These are phyloP conservation scores for Gnetum montanum DNA, from an alignment of 75 land plant genomes.

Conservation along the genomic window DNA sequence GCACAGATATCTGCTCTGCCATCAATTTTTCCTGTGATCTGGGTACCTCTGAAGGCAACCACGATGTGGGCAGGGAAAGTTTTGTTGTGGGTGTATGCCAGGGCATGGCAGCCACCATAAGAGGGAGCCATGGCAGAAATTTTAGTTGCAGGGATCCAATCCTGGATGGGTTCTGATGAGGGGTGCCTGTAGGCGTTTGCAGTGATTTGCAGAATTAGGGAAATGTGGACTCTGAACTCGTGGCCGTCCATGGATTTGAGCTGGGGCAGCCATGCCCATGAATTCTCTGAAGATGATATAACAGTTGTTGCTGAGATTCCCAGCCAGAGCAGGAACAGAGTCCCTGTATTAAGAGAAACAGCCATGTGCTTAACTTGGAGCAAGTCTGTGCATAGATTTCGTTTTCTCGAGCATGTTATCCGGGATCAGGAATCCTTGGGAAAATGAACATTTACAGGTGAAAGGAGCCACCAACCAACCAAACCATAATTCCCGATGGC, in stretches of 20 bases:
- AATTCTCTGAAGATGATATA: neutral
- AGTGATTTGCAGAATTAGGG: constrained; percentile 13
- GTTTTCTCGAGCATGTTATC: too few relatives aligned
- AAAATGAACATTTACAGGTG: too few relatives aligned
- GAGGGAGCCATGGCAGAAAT: constrained; percentile 11
- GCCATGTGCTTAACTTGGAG: too few relatives aligned
- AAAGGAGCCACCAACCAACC: too few relatives aligned
- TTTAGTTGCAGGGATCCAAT: constrained; percentile 11
- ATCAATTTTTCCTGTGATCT: constrained; percentile 2
- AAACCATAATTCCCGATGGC: too few relatives aligned
- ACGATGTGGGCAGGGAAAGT: constrained; percentile 15
- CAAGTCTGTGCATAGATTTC: too few relatives aligned
- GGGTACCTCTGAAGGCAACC: constrained; percentile 26
- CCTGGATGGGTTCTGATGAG: neutral
- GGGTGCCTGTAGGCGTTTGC: constrained; percentile 24
- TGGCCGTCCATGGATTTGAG: constrained; percentile 6
- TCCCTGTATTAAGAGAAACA: too few relatives aligned
- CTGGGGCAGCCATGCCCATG: constrained; percentile 2
- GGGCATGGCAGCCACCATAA: constrained; percentile 13
- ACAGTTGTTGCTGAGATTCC: too few relatives aligned
- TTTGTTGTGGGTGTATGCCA: constrained; percentile 4
- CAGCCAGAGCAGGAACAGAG: too few relatives aligned
- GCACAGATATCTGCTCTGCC: constrained; percentile 23
- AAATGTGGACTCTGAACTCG: constrained; percentile 7
- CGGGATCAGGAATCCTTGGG: too few relatives aligned